Conservation (phyloP, 768 basidiomycete genomes). For the Pholiota conissans region DNA sequence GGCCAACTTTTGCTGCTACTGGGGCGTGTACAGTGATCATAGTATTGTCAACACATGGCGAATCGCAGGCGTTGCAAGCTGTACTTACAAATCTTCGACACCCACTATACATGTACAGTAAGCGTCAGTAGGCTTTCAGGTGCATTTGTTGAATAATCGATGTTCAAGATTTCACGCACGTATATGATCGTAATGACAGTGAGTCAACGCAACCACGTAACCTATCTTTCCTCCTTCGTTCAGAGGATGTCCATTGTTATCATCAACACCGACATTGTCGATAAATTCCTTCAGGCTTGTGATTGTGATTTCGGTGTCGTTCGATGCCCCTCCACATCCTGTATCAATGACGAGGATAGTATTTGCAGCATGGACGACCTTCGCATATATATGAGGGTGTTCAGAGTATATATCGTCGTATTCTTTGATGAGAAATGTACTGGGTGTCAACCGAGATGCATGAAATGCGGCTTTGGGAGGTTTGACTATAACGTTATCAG, state of each 20-base stretch:
- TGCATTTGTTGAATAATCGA: background rate
- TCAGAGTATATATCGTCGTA: conserved; percentile 52
- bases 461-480: conserved; percentile 24
- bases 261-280: conserved; percentile 41
- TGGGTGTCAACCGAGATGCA: conserved; percentile 28
- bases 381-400: conserved; percentile 56
- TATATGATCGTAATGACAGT: conserved; percentile 63
- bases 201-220: conserved; percentile 50
- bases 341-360: conserved; percentile 54
- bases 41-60: background rate
- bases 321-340: conserved; percentile 51
- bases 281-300: conserved; percentile 46
- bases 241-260: conserved; percentile 43
- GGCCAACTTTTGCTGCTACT: conserved; percentile 37
- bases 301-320: conserved; percentile 34
- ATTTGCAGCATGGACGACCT: conserved; percentile 34
- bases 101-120: conserved; percentile 38
- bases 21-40: no score
- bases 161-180: conserved; percentile 33
- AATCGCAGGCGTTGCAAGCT: background rate
- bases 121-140: background rate
- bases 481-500: conserved; percentile 3
- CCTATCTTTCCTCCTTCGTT: conserved; percentile 40
- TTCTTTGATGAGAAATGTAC: conserved; percentile 46
- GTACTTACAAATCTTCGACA: conserved; percentile 46